Percentiles rank a stretch among this genome's conserved stretches.
Evolutionary conservation across 148 eudicot genomes (phyloP).

Genomic region (Dysphania ambrosioides): DNA sequence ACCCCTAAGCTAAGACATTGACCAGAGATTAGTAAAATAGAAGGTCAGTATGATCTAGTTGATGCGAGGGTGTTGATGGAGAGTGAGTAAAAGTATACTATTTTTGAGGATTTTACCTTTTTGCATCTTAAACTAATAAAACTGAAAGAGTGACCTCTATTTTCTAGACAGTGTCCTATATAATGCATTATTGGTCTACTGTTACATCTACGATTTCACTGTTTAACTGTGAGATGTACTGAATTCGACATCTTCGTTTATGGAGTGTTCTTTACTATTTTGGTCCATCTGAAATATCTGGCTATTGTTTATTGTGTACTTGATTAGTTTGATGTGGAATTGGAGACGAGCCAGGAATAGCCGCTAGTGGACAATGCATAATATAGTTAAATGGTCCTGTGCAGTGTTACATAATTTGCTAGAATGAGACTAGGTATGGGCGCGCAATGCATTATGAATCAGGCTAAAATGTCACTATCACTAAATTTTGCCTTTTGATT

Average conservation of each 20-base stretch:
- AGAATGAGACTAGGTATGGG: too few species aligned
- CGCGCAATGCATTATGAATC: too few species aligned
- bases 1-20: not conserved
- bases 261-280: not conserved
- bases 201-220: too few species aligned
- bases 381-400: not conserved
- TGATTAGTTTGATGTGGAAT: not conserved
- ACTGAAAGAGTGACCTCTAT: not conserved
- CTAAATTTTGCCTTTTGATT: too few species aligned
- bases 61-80: not conserved
- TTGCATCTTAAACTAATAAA: not conserved
- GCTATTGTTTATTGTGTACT: not conserved
- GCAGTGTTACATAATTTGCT: too few species aligned
- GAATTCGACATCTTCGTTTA: not conserved
- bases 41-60: not conserved
- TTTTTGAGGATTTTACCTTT: not conserved
- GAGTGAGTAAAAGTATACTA: not conserved
- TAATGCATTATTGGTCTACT: too few species aligned
- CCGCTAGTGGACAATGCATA: too few species aligned
- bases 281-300: not conserved
- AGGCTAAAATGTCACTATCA: too few species aligned
- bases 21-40: not conserved
- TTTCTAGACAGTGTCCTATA: too few species aligned
- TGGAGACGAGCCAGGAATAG: too few species aligned
- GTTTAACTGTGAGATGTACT: not conserved